phyloP scores from a whole-genome alignment of 192 early-diverging fungal genomes.

The Podila clonocystis region DNA sequence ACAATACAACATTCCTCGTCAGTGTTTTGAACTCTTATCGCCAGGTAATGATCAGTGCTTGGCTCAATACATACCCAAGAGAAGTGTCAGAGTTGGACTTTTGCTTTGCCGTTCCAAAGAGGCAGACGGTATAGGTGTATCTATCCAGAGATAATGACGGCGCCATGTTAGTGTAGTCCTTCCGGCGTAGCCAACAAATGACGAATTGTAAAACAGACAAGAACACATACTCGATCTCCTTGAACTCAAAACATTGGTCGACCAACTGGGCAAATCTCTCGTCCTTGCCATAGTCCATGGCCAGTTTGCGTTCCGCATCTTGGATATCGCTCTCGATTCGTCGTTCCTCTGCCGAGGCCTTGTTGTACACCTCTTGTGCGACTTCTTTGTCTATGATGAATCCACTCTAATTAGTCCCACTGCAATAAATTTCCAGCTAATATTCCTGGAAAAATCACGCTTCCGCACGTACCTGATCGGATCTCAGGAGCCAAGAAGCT shows the following conservation, averaged over 20 bases:
- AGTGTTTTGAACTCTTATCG: too few relatives aligned
- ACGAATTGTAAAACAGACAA: too few relatives aligned
- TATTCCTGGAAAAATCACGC: too few relatives aligned
- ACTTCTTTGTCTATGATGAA: conserved; percentile 28
- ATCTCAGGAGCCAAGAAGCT: conserved; percentile 16
- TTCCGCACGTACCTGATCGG: conserved; percentile 10
- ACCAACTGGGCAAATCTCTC: conserved; percentile 76
- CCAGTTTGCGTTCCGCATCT: conserved; percentile 62
- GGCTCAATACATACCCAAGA: conserved; percentile 56
- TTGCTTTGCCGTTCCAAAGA: conserved; percentile 84
- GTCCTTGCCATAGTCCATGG: conserved; percentile 77
- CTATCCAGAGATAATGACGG: conserved; percentile 47
- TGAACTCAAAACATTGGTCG: conserved; percentile 74
- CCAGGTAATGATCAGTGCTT: background rate
- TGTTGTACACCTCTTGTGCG: conserved; percentile 35
- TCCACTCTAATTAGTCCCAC: too few relatives aligned
- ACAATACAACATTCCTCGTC: background rate
- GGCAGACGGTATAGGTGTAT: conserved; percentile 74
- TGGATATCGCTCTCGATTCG: conserved; percentile 50
- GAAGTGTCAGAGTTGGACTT: conserved; percentile 74
- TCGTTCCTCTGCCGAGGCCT: conserved; percentile 35
- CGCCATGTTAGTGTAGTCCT: too few relatives aligned
- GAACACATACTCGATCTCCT: conserved; percentile 70
- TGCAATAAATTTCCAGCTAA: too few relatives aligned
- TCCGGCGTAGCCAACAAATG: too few relatives aligned